Evolutionary conservation across 345 rosid species (phyloP).

Genomic region (Dipteronia dyeriana): DNA sequence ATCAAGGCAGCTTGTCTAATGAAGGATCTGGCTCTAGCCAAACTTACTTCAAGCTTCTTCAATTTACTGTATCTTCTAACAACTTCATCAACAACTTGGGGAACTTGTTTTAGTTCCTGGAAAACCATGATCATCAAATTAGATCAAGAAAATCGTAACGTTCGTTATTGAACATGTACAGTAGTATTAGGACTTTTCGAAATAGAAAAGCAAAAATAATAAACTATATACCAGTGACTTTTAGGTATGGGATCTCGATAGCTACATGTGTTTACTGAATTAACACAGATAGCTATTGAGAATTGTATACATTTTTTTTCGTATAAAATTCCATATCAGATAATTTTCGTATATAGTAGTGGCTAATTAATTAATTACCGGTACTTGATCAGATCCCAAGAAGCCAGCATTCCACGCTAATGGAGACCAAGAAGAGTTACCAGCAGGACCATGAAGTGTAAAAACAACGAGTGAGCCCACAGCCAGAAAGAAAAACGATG

Average conservation of each 20-base stretch:
- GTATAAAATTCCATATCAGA: too few species aligned
- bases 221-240: too few species aligned
- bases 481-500: slow-evolving; percentile 4
- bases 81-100: neutral
- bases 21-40: slow-evolving; percentile 30
- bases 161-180: neutral
- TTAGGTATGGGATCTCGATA: too few species aligned
- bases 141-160: neutral
- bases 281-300: too few species aligned
- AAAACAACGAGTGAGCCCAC: slow-evolving; percentile 6
- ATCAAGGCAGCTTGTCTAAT: slow-evolving; percentile 40
- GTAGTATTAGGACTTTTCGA: too few species aligned
- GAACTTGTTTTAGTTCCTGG: too few species aligned
- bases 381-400: neutral
- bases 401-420: slow-evolving; percentile 16
- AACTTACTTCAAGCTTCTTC: slow-evolving; percentile 31
- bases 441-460: neutral
- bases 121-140: too few species aligned
- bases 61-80: slow-evolving; percentile 20
- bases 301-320: too few species aligned
- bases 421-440: slow-evolving; percentile 14
- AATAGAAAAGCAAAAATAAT: too few species aligned
- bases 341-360: too few species aligned
- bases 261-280: too few species aligned
- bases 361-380: neutral